These are phyloP conservation scores for Trichomonascaceae sp. DNA, from an alignment of 1,139 yeast species.

Conservation along the genomic window DNA sequence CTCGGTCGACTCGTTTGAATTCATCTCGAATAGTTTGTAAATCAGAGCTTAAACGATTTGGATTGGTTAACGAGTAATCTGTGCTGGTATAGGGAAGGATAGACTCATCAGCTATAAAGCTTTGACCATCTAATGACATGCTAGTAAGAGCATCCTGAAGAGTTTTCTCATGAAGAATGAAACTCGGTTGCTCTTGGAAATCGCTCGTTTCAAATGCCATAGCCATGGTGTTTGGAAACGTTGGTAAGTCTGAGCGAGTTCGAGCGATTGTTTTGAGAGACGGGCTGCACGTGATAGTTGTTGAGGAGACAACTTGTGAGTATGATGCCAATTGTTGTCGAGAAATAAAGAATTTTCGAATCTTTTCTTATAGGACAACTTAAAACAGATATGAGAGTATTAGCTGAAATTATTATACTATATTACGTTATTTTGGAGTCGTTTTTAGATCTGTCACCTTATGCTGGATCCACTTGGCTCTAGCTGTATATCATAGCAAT, in stretches of 20 bases:
- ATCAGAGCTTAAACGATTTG: neutral
- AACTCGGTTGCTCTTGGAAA: neutral
- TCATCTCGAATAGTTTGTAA: neutral
- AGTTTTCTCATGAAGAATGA: neutral
- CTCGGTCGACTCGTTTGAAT: neutral
- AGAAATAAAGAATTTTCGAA: too few relatives aligned
- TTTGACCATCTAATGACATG: constrained; percentile 1
- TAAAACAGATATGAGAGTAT: too few relatives aligned
- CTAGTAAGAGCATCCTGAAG: constrained; percentile 1
- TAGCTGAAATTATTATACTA: too few relatives aligned
- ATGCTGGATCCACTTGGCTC: too few relatives aligned
- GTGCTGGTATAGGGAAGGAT: constrained; percentile 4
- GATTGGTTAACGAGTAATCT: constrained; percentile 3
- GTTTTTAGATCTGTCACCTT: too few relatives aligned
- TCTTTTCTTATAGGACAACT: too few relatives aligned
- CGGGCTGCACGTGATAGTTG: neutral
- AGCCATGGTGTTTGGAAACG: neutral
- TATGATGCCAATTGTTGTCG: too few relatives aligned
- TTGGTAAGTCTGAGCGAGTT: neutral
- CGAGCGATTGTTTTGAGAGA: neutral
- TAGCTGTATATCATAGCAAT: too few relatives aligned
- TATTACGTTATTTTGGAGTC: too few relatives aligned
- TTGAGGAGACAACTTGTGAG: neutral
- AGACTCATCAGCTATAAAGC: constrained; percentile 4
- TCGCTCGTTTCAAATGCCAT: neutral